Conservation (phyloP, 352 stramenopile species). For the Globisporangium spinosum region DNA sequence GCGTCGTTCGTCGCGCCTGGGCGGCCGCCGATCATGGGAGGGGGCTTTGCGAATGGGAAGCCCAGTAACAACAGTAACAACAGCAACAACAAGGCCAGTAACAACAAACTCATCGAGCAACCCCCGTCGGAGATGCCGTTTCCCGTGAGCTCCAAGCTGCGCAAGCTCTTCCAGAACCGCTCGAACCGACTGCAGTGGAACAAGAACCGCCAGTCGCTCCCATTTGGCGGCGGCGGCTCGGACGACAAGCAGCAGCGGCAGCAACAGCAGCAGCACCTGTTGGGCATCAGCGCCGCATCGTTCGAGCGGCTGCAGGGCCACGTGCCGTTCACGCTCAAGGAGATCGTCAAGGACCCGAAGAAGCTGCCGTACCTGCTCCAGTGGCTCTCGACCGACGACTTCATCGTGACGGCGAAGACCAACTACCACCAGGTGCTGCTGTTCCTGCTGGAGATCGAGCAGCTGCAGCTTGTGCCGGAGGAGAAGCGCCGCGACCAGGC, state of each 20-base stretch:
- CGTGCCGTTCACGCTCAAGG: constrained; percentile 77
- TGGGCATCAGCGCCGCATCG: constrained; percentile 49
- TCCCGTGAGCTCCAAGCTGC: constrained; percentile 73
- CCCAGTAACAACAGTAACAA: background rate
- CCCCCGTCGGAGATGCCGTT: constrained; percentile 29
- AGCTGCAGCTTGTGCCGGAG: constrained; percentile 67
- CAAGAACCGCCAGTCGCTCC: constrained; percentile 10
- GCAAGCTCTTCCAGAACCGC: constrained; percentile 59
- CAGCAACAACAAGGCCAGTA: background rate
- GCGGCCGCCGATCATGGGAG: background rate
- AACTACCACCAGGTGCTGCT: constrained; percentile 84
- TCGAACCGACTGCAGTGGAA: constrained; percentile 64
- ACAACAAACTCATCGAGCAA: background rate
- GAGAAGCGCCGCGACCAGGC: constrained; percentile 66
- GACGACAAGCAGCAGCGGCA: constrained; percentile 32
- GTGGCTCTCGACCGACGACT: constrained; percentile 60
- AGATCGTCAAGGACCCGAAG: constrained; percentile 85
- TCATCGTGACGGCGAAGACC: constrained; percentile 27
- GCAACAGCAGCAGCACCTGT: constrained; percentile 44
- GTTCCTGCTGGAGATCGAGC: constrained; percentile 81
- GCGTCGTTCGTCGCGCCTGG: constrained; percentile 21
- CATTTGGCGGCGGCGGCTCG: background rate
- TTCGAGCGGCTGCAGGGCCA: constrained; percentile 76
- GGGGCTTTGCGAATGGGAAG: background rate
- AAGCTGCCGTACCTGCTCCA: constrained; percentile 79